Evolutionary conservation across 139 green algal genomes (phyloP), one percentile per base, ranked within the genome.

Genomic region (Chlorella sp.): DNA sequence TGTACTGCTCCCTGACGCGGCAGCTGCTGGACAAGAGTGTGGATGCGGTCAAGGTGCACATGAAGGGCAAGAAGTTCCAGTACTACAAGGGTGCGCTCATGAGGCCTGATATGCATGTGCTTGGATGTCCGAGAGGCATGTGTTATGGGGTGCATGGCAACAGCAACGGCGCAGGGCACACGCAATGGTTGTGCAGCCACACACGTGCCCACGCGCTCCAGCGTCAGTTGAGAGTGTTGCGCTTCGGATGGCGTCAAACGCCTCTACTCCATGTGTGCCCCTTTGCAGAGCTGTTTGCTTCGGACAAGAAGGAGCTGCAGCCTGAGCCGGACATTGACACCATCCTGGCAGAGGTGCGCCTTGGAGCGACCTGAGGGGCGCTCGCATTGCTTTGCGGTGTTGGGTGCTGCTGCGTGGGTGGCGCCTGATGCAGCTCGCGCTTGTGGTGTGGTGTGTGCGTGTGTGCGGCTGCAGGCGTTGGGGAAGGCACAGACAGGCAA

Each of bases 1-100:
- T 94, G 31, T 94, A 89, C 78, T 94, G 89, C 36, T 80, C 87
- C 14, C 70, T 94, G 31, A 94, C 89, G 2, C 87, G 89, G 2
- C 87, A 94, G 76, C 75, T 94, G 30, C 82, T 94, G 69, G 82
- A 87, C 35, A 85, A 86, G 35, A 85, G 63, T 50, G 5, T 92
- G 29, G 76, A 87, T 5, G 82, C 83, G 5, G 85, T 93, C 2
- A 87, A 89, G 75, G 71, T 80, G 75, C 89, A 94, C 65, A 84
- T 94, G 73, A 78, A 76, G 35, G 89, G 89, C 33, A 87, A 86
- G 55, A 71, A 71, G 70, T 73, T 62, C 35, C 32, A 73, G 27
- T 23, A 34, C 55, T 62, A 68, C 4, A 60, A 71, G 30, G 27
- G 69, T 63, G 32, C 27, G 33, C 62, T 32, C 32, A 4, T 35